Percentiles rank a stretch among this genome's conserved stretches.
phyloP scores from a whole-genome alignment of 495 filamentous ascomycete species.

The Mycothermus thermophilus region DNA sequence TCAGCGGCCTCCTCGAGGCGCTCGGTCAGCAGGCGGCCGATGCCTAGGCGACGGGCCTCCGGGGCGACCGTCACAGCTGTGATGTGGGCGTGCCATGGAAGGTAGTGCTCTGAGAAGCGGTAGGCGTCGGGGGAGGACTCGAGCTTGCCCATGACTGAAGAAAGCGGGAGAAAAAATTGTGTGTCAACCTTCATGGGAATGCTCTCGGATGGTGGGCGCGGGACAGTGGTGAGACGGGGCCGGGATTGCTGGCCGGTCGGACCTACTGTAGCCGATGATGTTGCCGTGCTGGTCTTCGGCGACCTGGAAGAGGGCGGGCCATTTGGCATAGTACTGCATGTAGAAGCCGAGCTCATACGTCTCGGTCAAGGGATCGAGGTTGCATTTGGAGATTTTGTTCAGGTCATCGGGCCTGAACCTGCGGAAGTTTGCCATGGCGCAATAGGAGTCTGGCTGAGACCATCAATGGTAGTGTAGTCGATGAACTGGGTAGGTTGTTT shows the following conservation, averaged over 20 bases:
- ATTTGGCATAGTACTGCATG: slow-evolving; percentile 83
- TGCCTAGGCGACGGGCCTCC: slow-evolving; percentile 66
- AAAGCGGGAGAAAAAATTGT: no score
- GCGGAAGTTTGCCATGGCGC: slow-evolving; percentile 33
- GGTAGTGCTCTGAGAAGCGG: slow-evolving; percentile 65
- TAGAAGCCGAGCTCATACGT: slow-evolving; percentile 95
- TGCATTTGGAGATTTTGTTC: slow-evolving; percentile 60
- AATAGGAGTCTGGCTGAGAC: no score
- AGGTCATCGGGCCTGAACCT: slow-evolving; percentile 32
- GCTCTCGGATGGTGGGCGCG: no score
- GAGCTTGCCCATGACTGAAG: slow-evolving; percentile 83
- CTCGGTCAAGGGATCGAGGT: slow-evolving; percentile 88
- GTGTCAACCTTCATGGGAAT: no score
- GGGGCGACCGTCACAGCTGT: slow-evolving; percentile 90
- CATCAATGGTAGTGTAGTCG: no score
- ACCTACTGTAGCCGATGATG: slow-evolving; percentile 83
- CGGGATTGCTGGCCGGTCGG: no score
- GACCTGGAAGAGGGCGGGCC: slow-evolving; percentile 83
- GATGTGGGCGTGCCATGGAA: slow-evolving; percentile 96
- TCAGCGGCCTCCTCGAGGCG: slow-evolving; percentile 72
- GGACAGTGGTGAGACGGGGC: no score
- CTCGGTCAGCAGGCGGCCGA: slow-evolving; percentile 65
- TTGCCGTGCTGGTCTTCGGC: slow-evolving; percentile 69
- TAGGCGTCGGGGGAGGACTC: slow-evolving; percentile 69
- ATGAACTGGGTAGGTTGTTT: no score